phyloP scores from a whole-genome alignment of 306 rosid species.

The Corylus heterophylla region DNA sequence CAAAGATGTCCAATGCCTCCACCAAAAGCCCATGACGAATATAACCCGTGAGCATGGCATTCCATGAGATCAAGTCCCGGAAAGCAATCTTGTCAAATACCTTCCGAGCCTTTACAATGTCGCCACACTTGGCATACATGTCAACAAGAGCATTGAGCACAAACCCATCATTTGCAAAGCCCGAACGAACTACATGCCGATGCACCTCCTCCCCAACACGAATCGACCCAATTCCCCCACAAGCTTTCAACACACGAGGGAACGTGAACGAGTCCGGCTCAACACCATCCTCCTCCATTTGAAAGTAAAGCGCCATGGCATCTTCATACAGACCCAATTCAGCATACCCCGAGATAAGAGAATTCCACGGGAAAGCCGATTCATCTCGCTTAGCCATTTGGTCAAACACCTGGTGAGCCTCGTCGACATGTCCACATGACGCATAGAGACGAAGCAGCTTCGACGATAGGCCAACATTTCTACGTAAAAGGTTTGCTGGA shows the following conservation, averaged over 20 bases:
- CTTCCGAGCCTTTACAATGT: constrained; percentile 76
- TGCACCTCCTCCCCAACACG: constrained; percentile 77
- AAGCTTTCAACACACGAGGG: constrained; percentile 78
- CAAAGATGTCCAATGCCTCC: constrained; percentile 56
- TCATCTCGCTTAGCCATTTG: constrained; percentile 54
- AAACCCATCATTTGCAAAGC: constrained; percentile 56
- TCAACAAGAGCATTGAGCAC: constrained; percentile 82
- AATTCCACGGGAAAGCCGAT: constrained; percentile 81
- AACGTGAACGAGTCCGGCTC: constrained; percentile 72
- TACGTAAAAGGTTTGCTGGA: constrained; percentile 48
- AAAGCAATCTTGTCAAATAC: constrained; percentile 52
- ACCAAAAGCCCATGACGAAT: constrained; percentile 62
- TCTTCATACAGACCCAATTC: constrained; percentile 63
- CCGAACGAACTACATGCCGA: constrained; percentile 61
- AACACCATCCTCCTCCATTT: constrained; percentile 83
- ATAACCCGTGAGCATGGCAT: constrained; percentile 73
- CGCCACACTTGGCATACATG: constrained; percentile 91
- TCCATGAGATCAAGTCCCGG: constrained; percentile 81
- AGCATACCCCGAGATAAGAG: constrained; percentile 78
- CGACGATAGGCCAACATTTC: constrained; percentile 62
- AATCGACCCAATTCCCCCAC: constrained; percentile 79
- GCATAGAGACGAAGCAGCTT: constrained; percentile 75
- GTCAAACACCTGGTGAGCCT: constrained; percentile 82
- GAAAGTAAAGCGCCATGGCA: constrained; percentile 87
- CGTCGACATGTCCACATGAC: constrained; percentile 47